phyloP scores from a whole-genome alignment of 176 grass and related monocot genomes.

The Aegilops bicornis region DNA sequence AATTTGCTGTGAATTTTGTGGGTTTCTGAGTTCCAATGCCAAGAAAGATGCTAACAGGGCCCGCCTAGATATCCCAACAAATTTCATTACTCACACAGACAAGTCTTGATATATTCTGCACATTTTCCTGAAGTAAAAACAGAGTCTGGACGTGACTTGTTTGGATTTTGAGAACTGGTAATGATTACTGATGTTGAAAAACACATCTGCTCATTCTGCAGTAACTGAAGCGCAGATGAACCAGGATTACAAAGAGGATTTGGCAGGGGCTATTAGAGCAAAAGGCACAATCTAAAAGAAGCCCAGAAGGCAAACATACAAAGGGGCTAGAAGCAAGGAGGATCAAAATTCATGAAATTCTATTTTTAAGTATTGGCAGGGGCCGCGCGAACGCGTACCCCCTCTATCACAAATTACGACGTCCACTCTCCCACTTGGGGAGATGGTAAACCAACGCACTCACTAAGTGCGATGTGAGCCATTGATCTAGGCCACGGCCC shows the following conservation, averaged over 20 bases:
- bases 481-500: conserved; percentile 22
- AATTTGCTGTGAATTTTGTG: not conserved
- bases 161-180: too few relatives aligned
- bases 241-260: too few relatives aligned
- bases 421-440: conserved; percentile 40
- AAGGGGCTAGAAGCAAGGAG: too few relatives aligned
- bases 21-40: not conserved
- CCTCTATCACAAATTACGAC: conserved; percentile 47
- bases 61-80: not conserved
- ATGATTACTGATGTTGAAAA: too few relatives aligned
- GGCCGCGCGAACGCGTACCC: conserved; percentile 46
- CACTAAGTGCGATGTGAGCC: conserved; percentile 31
- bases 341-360: too few relatives aligned
- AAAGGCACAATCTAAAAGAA: too few relatives aligned
- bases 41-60: not conserved
- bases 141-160: not conserved
- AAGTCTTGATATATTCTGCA: not conserved
- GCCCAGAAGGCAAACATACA: too few relatives aligned
- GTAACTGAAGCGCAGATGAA: too few relatives aligned
- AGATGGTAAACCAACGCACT: conserved; percentile 31
- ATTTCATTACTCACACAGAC: not conserved
- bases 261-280: too few relatives aligned
- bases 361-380: not conserved
- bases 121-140: not conserved
- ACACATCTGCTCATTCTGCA: too few relatives aligned